These are phyloP conservation scores for Coelastrella sp. DNA, from an alignment of 139 green algal genomes.

Conservation along the genomic window DNA sequence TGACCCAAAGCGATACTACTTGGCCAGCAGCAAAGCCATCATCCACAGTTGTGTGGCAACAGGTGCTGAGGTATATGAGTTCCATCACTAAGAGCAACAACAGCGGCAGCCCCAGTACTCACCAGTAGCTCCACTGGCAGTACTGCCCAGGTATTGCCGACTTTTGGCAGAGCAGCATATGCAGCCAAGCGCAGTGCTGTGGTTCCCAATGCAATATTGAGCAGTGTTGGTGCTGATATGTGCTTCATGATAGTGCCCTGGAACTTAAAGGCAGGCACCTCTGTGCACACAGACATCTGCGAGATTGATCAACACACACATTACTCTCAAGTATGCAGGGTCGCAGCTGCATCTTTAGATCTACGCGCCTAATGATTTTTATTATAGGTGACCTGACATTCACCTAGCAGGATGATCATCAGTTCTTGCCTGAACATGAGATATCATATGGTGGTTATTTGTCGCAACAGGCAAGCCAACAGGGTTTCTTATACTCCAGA, in stretches of 20 bases:
- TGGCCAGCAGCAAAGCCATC: no score
- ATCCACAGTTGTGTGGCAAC: neutral
- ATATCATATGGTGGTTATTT: no score
- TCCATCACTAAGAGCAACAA: neutral
- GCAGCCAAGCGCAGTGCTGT: conserved; percentile 44
- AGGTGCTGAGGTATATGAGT: neutral
- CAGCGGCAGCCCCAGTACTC: neutral
- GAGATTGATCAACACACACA: no score
- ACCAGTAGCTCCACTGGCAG: conserved; percentile 63
- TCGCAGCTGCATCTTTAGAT: no score
- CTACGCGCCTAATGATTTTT: no score
- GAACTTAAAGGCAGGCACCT: conserved; percentile 61
- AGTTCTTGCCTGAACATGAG: no score
- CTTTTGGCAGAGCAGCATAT: conserved; percentile 50
- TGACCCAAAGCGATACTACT: no score
- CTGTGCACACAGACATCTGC: conserved; percentile 50
- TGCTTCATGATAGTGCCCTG: conserved; percentile 27
- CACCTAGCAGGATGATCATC: neutral
- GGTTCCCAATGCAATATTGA: conserved; percentile 24
- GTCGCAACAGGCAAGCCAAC: neutral
- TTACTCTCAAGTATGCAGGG: no score
- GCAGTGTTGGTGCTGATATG: conserved; percentile 13
- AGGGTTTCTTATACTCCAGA: no score
- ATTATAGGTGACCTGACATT: neutral
- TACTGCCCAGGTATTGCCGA: conserved; percentile 54